These are phyloP conservation scores for Solanum sparsipilum DNA, from an alignment of 257 asterid species.

Conservation along the genomic window DNA sequence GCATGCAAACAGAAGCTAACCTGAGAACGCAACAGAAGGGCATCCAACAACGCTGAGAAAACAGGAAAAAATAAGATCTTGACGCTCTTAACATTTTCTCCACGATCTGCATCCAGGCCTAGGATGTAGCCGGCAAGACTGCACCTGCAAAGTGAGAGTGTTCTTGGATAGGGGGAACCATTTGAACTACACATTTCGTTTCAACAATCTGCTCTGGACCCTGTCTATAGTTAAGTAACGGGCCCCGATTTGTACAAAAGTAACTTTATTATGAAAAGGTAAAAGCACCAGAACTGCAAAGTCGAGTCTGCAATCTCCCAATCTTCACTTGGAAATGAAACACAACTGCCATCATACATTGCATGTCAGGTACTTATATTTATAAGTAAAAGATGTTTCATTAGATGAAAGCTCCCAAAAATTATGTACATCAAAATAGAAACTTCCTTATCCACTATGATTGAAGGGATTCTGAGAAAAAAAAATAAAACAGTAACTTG, in stretches of 20 bases:
- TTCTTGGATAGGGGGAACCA: neutral
- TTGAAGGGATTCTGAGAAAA: neutral
- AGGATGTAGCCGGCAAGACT: conserved; percentile 66
- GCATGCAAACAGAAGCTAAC: conserved; percentile 21
- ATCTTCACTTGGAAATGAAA: conserved; percentile 68
- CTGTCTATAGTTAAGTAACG: neutral
- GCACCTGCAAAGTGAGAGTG: conserved; percentile 43
- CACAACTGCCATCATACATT: conserved; percentile 50
- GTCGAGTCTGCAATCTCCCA: conserved; percentile 93
- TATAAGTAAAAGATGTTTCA: neutral
- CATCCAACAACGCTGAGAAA: conserved; percentile 62
- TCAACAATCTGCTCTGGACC: neutral
- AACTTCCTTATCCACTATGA: neutral
- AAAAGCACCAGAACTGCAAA: conserved; percentile 69
- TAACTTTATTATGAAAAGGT: neutral
- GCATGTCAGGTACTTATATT: neutral
- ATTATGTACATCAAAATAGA: neutral
- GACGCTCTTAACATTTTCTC: conserved; percentile 35
- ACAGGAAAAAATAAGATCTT: conserved; percentile 51
- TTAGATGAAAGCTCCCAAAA: neutral
- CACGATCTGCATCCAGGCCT: conserved; percentile 39
- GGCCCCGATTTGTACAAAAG: neutral
- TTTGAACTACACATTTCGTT: neutral
- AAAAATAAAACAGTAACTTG: neutral
- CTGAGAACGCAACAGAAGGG: conserved; percentile 73